Evolutionary conservation across 768 basidiomycete species (phyloP).

Genomic region (Trametes cinnabarina): DNA sequence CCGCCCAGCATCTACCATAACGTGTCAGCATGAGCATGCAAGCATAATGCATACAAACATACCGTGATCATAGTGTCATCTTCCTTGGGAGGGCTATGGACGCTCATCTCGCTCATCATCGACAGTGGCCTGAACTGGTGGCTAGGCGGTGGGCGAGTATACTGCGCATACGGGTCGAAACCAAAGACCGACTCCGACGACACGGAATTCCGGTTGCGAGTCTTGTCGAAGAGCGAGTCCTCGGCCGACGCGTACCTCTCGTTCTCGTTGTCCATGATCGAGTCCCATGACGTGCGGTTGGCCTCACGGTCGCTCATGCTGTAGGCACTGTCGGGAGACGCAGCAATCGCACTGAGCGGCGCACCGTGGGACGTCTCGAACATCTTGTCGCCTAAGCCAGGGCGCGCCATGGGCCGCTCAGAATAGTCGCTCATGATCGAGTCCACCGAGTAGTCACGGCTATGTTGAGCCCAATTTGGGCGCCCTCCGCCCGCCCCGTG

Average conservation of each 20-base stretch:
- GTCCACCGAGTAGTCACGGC: constrained; percentile 57
- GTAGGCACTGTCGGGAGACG: constrained; percentile 55
- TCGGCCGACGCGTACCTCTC: constrained; percentile 25
- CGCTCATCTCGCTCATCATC: constrained; percentile 48
- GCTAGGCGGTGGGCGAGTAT: constrained; percentile 41
- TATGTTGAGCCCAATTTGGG: constrained; percentile 59
- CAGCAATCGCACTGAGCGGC: constrained; percentile 61
- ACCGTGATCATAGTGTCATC: constrained; percentile 85
- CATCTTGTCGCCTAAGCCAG: constrained; percentile 86
- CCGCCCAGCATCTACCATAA: constrained; percentile 72
- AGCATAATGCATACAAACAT: constrained; percentile 24
- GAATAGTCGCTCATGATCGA: constrained; percentile 68
- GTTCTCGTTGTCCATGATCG: constrained; percentile 57
- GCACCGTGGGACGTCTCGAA: constrained; percentile 60
- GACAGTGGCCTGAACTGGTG: constrained; percentile 65
- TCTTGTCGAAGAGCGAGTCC: constrained; percentile 50
- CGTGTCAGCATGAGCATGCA: constrained; percentile 8
- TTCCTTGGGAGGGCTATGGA: constrained; percentile 54
- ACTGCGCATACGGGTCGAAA: constrained; percentile 38
- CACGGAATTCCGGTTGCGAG: constrained; percentile 47
- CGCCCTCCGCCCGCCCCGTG: constrained; percentile 54
- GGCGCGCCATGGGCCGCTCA: constrained; percentile 55
- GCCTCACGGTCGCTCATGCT: constrained; percentile 34
- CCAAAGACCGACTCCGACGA: constrained; percentile 66
- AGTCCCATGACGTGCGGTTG: constrained; percentile 54